Conservation (phyloP, 1,284 basidiomycete species). For the Ganoderma meredithae region DNA sequence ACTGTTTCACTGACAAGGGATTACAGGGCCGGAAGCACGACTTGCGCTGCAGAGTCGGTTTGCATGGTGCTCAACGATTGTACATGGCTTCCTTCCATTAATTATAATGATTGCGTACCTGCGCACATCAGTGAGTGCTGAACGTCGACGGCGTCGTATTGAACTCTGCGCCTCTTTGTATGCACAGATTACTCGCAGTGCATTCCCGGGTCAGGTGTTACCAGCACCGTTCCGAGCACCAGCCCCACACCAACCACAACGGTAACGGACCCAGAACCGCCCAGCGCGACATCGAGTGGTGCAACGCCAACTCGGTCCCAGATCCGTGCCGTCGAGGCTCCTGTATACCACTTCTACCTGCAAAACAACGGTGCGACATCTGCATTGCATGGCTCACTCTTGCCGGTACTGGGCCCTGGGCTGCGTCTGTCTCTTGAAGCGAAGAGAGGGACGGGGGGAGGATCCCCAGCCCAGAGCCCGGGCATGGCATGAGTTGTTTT, state of each 20-base stretch:
- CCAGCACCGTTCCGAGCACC: constrained; percentile 30
- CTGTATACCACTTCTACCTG: constrained; percentile 65
- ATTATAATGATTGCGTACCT: neutral
- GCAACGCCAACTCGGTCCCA: constrained; percentile 59
- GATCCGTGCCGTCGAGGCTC: constrained; percentile 60
- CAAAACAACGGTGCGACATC: constrained; percentile 53
- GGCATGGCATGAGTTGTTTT: constrained; percentile 2
- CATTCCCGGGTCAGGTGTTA: constrained; percentile 42
- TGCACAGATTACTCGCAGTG: constrained; percentile 60
- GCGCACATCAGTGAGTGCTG: constrained; percentile 17
- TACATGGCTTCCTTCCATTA: constrained; percentile 34
- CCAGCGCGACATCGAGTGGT: constrained; percentile 50
- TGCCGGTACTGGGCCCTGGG: neutral
- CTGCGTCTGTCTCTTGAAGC: constrained; percentile 4
- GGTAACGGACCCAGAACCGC: constrained; percentile 40
- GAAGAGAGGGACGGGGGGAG: neutral
- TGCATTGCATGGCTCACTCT: constrained; percentile 2
- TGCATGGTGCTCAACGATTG: constrained; percentile 54
- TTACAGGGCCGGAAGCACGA: constrained; percentile 53
- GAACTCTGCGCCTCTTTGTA: constrained; percentile 5
- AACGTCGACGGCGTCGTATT: constrained; percentile 14
- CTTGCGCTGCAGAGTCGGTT: constrained; percentile 53
- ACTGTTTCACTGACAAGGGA: constrained; percentile 13
- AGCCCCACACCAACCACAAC: constrained; percentile 40
- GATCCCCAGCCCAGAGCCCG: constrained; percentile 12